Evolutionary conservation across 2,329 filamentous ascomycete species (phyloP).

Genomic region (Aspergillus awamori): DNA sequence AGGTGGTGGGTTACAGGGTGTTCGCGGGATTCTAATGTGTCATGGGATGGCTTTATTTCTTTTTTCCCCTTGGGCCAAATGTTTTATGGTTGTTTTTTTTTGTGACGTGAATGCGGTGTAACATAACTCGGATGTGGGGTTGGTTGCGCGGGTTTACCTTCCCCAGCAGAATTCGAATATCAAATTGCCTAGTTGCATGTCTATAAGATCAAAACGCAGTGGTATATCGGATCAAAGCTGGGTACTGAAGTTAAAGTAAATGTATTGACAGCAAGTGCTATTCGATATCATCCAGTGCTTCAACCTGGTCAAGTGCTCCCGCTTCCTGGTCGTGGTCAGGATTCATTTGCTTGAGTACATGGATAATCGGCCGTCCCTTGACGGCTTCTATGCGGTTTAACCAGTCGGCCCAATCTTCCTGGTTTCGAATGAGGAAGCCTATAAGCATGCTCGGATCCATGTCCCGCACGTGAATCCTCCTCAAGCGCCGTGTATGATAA

Average conservation of each 20-base stretch:
- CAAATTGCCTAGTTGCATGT: conserved; percentile 20
- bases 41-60: conserved; percentile 51
- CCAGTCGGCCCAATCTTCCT: conserved; percentile 85
- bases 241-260: no score
- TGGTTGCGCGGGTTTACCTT: conserved; percentile 34
- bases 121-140: conserved; percentile 48
- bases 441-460: conserved; percentile 99
- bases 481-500: conserved; percentile 84
- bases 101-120: conserved; percentile 49
- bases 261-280: background rate
- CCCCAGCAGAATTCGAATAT: conserved; percentile 40
- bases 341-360: conserved; percentile 70
- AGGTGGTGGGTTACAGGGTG: conserved; percentile 51
- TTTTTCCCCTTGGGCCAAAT: conserved; percentile 42
- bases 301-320: conserved; percentile 84
- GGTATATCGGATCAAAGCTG: no score
- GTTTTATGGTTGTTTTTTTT: conserved; percentile 44
- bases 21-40: conserved; percentile 51
- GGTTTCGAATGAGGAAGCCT: conserved; percentile 81
- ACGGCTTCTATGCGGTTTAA: conserved; percentile 72
- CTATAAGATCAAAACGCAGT: background rate
- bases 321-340: conserved; percentile 61
- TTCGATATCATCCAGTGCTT: conserved; percentile 72
- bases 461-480: conserved; percentile 80
- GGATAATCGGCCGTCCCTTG: conserved; percentile 82